phyloP scores from a whole-genome alignment of 352 stramenopile genomes.

The Pythium sp. region DNA sequence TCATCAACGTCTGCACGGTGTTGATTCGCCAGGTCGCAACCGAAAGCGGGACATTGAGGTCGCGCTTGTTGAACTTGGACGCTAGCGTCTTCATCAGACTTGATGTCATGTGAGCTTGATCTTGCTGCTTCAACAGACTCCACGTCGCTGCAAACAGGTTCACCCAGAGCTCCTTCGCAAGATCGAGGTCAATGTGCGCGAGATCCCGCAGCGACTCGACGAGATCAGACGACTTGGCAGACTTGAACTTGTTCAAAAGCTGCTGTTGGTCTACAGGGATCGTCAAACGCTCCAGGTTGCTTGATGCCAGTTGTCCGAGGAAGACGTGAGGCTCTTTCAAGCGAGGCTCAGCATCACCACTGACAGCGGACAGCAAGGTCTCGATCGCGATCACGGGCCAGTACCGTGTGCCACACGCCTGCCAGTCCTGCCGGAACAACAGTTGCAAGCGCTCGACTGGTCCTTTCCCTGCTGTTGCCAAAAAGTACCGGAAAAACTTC shows the following conservation, averaged over 20 bases:
- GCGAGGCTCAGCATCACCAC: constrained; percentile 13
- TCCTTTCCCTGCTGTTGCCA: constrained; percentile 33
- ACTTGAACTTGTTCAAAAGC: constrained; percentile 29
- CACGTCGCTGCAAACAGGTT: constrained; percentile 68
- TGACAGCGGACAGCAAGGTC: constrained; percentile 56
- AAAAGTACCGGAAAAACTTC: constrained; percentile 76
- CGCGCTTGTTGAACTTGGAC: constrained; percentile 87
- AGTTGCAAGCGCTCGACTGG: constrained; percentile 59
- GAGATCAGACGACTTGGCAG: constrained; percentile 38
- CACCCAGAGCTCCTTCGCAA: constrained; percentile 84
- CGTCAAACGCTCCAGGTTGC: neutral
- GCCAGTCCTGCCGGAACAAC: constrained; percentile 83
- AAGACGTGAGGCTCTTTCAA: constrained; percentile 14
- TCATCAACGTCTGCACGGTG: constrained; percentile 82
- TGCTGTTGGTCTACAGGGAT: constrained; percentile 8
- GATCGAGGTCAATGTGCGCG: constrained; percentile 77
- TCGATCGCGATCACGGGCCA: constrained; percentile 83
- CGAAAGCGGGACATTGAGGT: constrained; percentile 70
- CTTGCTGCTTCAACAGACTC: constrained; percentile 36
- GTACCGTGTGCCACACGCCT: constrained; percentile 81
- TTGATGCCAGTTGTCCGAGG: neutral
- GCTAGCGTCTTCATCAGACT: constrained; percentile 78
- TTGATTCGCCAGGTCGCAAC: constrained; percentile 62
- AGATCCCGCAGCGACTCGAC: constrained; percentile 61
- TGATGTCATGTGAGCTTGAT: constrained; percentile 55